A percentile compares a stretch with the other conserved stretches of the same genome.
phyloP scores from a whole-genome alignment of 495 filamentous ascomycete species.

The Podospora tetraspora region DNA sequence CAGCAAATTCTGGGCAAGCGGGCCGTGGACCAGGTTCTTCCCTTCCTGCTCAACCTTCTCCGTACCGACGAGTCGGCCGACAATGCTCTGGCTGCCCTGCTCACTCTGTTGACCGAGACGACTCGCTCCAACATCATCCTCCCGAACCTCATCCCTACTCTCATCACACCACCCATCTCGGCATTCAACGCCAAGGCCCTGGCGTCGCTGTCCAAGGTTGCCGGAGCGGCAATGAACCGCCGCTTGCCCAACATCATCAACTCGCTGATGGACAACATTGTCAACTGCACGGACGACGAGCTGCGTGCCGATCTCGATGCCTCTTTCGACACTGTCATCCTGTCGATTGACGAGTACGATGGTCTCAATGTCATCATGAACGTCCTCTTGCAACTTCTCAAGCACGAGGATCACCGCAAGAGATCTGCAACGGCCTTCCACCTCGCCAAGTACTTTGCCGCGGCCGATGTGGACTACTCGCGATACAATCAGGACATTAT shows the following conservation, averaged over 20 bases:
- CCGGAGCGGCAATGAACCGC: constrained; percentile 80
- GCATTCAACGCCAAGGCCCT: constrained; percentile 91
- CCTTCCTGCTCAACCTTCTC: constrained; percentile 81
- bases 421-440: constrained; percentile 72
- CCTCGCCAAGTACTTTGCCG: constrained; percentile 81
- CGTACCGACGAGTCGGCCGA: constrained; percentile 80
- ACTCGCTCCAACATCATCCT: constrained; percentile 94
- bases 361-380: constrained; percentile 93
- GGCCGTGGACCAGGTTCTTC: constrained; percentile 89
- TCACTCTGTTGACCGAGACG: constrained; percentile 89
- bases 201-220: constrained; percentile 87
- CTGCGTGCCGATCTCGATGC: constrained; percentile 66
- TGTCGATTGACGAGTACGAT: constrained; percentile 93
- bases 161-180: constrained; percentile 84
- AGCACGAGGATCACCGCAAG: constrained; percentile 85
- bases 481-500: constrained; percentile 93
- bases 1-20: constrained; percentile 91
- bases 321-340: constrained; percentile 80
- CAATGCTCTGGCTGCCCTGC: constrained; percentile 83
- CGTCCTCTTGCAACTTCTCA: constrained; percentile 77
- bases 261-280: constrained; percentile 85
- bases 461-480: constrained; percentile 80
- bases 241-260: constrained; percentile 85
- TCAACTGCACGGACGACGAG: constrained; percentile 68
- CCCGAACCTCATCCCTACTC: constrained; percentile 88